Evolutionary conservation across 2,329 filamentous ascomycete species (phyloP).

Genomic region (Phoma sp.): DNA sequence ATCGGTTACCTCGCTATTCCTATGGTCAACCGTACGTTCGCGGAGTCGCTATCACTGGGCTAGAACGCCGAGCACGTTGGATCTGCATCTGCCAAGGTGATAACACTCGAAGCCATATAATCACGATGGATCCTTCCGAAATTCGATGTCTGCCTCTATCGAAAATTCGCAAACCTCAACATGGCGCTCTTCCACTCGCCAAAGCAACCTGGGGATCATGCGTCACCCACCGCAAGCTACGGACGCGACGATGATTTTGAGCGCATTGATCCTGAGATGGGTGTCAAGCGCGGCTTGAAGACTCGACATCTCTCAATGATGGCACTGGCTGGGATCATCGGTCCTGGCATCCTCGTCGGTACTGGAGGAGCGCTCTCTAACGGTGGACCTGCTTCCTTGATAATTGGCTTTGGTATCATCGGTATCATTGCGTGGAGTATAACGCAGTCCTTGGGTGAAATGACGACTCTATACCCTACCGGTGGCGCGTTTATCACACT

Average conservation of each 20-base stretch:
- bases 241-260: conserved; percentile 37
- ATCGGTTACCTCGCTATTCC: conserved; percentile 4
- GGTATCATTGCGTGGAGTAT: conserved; percentile 71
- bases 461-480: conserved; percentile 76
- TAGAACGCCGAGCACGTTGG: conserved; percentile 7
- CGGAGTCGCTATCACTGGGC: conserved; percentile 2
- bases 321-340: conserved; percentile 62
- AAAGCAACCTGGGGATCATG: conserved; percentile 23
- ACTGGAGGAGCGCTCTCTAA: conserved; percentile 72
- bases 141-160: not conserved
- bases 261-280: conserved; percentile 64
- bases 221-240: conserved; percentile 29
- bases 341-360: conserved; percentile 75
- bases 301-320: conserved; percentile 71
- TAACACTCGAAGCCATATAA: conserved; percentile 17
- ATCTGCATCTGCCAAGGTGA: conserved; percentile 24
- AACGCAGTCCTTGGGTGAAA: conserved; percentile 77
- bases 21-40: conserved; percentile 6
- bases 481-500: conserved; percentile 76
- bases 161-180: not conserved
- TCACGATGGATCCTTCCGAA: conserved; percentile 10
- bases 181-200: conserved; percentile 32
- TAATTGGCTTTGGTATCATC: conserved; percentile 79
- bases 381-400: conserved; percentile 73
- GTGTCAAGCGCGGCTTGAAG: conserved; percentile 74